Conservation (phyloP, 495 filamentous ascomycete species). For the Penicillium soppii region DNA sequence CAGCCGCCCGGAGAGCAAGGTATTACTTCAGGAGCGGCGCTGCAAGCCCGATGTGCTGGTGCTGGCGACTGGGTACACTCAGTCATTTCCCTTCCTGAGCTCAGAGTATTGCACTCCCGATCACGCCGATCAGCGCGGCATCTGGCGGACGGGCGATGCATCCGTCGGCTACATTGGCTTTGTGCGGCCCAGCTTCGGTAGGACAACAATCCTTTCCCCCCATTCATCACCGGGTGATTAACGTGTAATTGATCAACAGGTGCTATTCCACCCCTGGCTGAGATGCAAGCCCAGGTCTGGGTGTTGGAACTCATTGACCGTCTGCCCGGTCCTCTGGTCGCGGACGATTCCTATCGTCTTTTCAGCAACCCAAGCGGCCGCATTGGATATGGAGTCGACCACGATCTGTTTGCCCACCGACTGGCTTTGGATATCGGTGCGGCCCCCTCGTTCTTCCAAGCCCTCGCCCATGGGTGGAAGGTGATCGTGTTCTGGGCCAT, state of each 20-base stretch:
- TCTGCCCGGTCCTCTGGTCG: background rate
- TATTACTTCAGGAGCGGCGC: slow-evolving; percentile 14
- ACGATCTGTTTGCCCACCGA: background rate
- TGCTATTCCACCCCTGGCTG: slow-evolving; percentile 16
- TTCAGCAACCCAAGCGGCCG: background rate
- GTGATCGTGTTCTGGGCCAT: background rate
- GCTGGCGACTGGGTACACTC: slow-evolving; percentile 2
- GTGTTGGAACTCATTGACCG: background rate
- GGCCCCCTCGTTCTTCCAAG: background rate
- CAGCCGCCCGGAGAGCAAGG: slow-evolving; percentile 5
- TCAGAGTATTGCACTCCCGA: slow-evolving; percentile 14
- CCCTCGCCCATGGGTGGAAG: background rate
- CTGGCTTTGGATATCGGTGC: background rate
- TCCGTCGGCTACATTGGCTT: slow-evolving; percentile 21
- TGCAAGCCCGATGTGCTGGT: slow-evolving; percentile 8
- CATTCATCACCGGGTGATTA: background rate
- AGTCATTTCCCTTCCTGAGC: slow-evolving; percentile 19
- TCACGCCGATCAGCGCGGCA: slow-evolving; percentile 17
- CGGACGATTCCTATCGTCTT: background rate
- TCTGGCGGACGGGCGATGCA: slow-evolving; percentile 4
- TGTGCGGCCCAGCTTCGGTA: slow-evolving; percentile 15
- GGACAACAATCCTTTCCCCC: no score
- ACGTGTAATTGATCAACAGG: background rate
- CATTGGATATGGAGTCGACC: background rate
- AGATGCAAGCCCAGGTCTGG: slow-evolving; percentile 18